Conservation (phyloP, 768 basidiomycete species). For the Auricularia auricula-judae region DNA sequence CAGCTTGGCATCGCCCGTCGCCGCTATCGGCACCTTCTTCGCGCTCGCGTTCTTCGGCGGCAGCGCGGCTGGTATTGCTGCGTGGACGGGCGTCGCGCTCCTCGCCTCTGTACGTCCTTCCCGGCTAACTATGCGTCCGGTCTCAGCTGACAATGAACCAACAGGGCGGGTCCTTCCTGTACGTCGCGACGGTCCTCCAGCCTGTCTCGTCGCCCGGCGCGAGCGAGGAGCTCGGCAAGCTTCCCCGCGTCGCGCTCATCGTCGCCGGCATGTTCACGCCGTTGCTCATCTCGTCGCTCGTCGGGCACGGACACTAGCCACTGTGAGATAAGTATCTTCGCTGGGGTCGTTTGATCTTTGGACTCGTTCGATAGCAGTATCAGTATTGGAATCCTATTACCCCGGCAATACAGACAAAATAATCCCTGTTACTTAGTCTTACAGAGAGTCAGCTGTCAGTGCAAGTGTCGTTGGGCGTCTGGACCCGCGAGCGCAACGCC, state of each 20-base stretch:
- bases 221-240: slow-evolving; percentile 31
- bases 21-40: slow-evolving; percentile 67
- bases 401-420: too few relatives aligned
- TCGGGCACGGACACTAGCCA: slow-evolving; percentile 37
- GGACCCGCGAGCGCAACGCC: too few relatives aligned
- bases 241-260: slow-evolving; percentile 40
- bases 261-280: slow-evolving; percentile 65
- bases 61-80: slow-evolving; percentile 24
- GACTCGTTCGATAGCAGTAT: too few relatives aligned
- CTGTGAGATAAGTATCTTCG: too few relatives aligned
- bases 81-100: slow-evolving; percentile 67
- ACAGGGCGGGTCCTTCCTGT: slow-evolving; percentile 88
- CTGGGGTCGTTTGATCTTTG: too few relatives aligned
- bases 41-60: slow-evolving; percentile 46
- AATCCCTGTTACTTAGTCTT: too few relatives aligned
- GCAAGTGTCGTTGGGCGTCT: too few relatives aligned
- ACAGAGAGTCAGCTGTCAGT: too few relatives aligned
- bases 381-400: too few relatives aligned
- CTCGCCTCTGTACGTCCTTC: slow-evolving; percentile 65
- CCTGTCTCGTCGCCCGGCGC: slow-evolving; percentile 43
- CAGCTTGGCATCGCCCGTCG: slow-evolving; percentile 72
- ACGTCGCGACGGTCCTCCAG: slow-evolving; percentile 87
- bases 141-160: slow-evolving; percentile 1
- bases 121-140: neutral
- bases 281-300: slow-evolving; percentile 41